These are phyloP conservation scores for Orbilia quercus DNA, from an alignment of 2,329 filamentous ascomycete species.

Conservation along the genomic window DNA sequence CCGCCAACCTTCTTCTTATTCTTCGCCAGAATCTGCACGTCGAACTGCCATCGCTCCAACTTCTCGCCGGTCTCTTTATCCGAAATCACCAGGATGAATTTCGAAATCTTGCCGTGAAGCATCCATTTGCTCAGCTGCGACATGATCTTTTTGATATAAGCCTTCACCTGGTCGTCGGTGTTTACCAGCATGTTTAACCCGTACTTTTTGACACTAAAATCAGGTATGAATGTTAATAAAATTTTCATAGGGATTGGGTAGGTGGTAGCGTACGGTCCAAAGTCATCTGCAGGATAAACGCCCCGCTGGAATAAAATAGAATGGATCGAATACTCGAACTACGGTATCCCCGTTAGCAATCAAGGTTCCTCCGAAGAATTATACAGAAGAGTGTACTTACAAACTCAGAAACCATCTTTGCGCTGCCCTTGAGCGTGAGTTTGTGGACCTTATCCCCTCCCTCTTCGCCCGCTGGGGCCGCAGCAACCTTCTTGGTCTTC, in stretches of 20 bases:
- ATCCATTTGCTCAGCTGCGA: constrained; percentile 97
- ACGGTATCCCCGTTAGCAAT: background rate
- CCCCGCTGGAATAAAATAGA: constrained; percentile 78
- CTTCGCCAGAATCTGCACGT: constrained; percentile 69
- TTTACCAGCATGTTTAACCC: constrained; percentile 99
- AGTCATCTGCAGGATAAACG: constrained; percentile 93
- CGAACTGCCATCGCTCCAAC: constrained; percentile 97
- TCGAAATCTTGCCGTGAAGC: constrained; percentile 94
- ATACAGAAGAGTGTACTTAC: constrained; percentile 68
- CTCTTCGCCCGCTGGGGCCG: constrained; percentile 61
- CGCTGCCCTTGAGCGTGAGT: constrained; percentile 84
- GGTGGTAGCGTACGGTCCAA: constrained; percentile 76
- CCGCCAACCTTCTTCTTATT: constrained; percentile 44
- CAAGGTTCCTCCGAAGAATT: background rate
- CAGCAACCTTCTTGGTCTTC: constrained; percentile 66
- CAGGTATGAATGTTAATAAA: constrained; percentile 62
- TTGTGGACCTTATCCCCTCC: constrained; percentile 89
- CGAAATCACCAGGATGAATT: constrained; percentile 95
- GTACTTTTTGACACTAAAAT: constrained; percentile 86
- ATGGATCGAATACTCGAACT: constrained; percentile 98
- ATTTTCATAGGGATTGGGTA: background rate
- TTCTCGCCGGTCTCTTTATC: constrained; percentile 97
- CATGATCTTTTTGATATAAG: constrained; percentile 99
- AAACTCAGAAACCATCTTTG: constrained; percentile 94
- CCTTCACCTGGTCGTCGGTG: constrained; percentile 96